phyloP scores from a whole-genome alignment of 108 stramenopile genomes.

The Chaetoceros tenuissimus region DNA sequence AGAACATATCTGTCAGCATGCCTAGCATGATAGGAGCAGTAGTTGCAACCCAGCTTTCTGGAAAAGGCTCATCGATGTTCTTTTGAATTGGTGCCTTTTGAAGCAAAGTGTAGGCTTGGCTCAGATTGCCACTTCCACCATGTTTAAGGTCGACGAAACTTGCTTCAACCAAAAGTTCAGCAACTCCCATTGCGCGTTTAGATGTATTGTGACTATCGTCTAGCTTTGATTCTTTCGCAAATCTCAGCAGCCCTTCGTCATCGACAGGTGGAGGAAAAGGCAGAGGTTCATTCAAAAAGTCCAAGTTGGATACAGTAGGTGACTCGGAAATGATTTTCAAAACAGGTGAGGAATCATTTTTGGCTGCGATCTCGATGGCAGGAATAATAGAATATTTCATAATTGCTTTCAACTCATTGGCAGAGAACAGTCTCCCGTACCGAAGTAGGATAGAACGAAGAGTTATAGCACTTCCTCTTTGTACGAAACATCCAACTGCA shows the following conservation, averaged over 20 bases:
- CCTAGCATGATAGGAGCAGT: constrained; percentile 74
- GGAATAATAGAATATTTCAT: constrained; percentile 56
- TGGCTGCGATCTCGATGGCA: constrained; percentile 54
- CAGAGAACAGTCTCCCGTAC: constrained; percentile 62
- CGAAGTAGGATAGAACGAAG: constrained; percentile 76
- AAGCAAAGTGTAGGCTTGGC: constrained; percentile 35
- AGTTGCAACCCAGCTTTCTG: constrained; percentile 84
- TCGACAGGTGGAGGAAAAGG: constrained; percentile 54
- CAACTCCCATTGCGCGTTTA: constrained; percentile 50
- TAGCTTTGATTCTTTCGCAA: constrained; percentile 39
- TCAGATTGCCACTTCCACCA: constrained; percentile 78
- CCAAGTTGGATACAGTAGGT: constrained; percentile 69
- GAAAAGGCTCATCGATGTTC: constrained; percentile 59
- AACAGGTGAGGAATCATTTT: constrained; percentile 53
- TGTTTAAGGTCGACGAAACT: constrained; percentile 80
- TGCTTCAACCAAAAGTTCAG: constrained; percentile 79
- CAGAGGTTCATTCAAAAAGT: constrained; percentile 63
- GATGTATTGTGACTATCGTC: constrained; percentile 42
- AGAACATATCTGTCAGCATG: constrained; percentile 60
- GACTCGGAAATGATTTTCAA: constrained; percentile 69
- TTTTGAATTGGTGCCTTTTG: constrained; percentile 8
- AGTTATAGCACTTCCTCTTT: constrained; percentile 72
- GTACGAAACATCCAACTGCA: constrained; percentile 72
- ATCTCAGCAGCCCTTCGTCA: constrained; percentile 57
- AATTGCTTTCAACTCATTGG: constrained; percentile 46